Percentiles rank a stretch among this genome's conserved stretches.
Conservation (phyloP, 495 filamentous ascomycete genomes). For the Daldinia caldariorum region DNA sequence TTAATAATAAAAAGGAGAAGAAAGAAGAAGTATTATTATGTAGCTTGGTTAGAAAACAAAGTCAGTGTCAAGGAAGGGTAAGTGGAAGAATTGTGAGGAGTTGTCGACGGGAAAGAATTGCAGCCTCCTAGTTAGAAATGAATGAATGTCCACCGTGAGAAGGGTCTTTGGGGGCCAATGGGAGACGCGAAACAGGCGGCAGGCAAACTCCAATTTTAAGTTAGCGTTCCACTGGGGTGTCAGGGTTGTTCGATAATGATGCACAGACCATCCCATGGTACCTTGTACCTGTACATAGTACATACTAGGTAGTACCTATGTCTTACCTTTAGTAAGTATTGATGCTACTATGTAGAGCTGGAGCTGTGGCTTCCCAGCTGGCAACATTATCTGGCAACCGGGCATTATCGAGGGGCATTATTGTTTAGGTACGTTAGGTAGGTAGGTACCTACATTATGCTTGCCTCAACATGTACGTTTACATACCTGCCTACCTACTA, state of each 20-base stretch:
- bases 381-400: conserved; percentile 1
- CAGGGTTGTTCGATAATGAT: neutral
- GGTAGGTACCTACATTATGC: neutral
- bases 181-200: conserved; percentile 32
- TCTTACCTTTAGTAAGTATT: too few relatives aligned
- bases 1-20: neutral
- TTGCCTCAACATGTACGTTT: neutral
- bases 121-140: conserved; percentile 32
- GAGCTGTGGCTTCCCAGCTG: conserved; percentile 24
- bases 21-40: neutral
- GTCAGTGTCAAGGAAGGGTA: conserved; percentile 7
- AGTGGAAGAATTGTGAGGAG: conserved; percentile 9
- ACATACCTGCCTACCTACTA: too few relatives aligned
- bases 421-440: neutral
- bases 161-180: conserved; percentile 35
- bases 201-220: conserved; percentile 28
- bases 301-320: too few relatives aligned
- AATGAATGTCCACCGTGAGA: conserved; percentile 14
- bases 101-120: conserved; percentile 30
- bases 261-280: neutral
- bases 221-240: neutral
- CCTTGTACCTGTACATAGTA: too few relatives aligned
- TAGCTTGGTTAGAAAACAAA: conserved; percentile 7
- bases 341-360: too few relatives aligned
- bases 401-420: conserved; percentile 32